A percentile compares a stretch with the other conserved stretches of the same genome.
phyloP scores from a whole-genome alignment of 2,329 filamentous ascomycete genomes.

The Rosellinia necatrix region DNA sequence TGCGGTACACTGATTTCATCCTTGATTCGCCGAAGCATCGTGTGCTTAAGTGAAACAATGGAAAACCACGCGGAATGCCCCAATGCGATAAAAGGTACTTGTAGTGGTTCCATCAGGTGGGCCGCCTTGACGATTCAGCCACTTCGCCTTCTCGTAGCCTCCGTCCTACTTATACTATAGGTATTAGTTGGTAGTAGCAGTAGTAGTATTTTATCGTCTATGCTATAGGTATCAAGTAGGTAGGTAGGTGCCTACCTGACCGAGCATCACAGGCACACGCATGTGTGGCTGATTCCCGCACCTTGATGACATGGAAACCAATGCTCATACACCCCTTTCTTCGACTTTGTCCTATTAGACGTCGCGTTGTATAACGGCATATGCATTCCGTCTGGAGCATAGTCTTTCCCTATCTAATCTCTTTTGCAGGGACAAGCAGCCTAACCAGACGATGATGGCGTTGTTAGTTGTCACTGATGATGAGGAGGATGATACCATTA shows the following conservation, averaged over 20 bases:
- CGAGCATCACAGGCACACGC: too few species aligned
- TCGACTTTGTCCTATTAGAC: neutral
- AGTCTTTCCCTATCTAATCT: neutral
- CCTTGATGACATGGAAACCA: too few species aligned
- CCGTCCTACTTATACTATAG: too few species aligned
- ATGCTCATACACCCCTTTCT: neutral
- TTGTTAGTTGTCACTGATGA: neutral
- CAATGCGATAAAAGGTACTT: too few species aligned
- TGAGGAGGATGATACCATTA: neutral
- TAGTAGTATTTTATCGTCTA: neutral
- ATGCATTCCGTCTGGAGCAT: too few species aligned
- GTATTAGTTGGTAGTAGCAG: too few species aligned
- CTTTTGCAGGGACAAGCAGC: too few species aligned
- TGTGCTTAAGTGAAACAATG: too few species aligned
- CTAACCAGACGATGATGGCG: neutral
- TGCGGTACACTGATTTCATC: slow-evolving; percentile 7
- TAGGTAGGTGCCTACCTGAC: neutral
- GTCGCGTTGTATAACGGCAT: neutral
- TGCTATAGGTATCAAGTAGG: neutral
- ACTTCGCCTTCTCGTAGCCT: too few species aligned
- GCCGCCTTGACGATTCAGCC: too few species aligned
- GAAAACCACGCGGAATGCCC: too few species aligned
- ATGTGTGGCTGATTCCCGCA: neutral
- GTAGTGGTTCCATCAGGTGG: too few species aligned
- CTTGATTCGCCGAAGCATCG: slow-evolving; percentile 7